These are phyloP conservation scores for Lipomyces kockii DNA, from an alignment of 805 yeast species.

Conservation along the genomic window DNA sequence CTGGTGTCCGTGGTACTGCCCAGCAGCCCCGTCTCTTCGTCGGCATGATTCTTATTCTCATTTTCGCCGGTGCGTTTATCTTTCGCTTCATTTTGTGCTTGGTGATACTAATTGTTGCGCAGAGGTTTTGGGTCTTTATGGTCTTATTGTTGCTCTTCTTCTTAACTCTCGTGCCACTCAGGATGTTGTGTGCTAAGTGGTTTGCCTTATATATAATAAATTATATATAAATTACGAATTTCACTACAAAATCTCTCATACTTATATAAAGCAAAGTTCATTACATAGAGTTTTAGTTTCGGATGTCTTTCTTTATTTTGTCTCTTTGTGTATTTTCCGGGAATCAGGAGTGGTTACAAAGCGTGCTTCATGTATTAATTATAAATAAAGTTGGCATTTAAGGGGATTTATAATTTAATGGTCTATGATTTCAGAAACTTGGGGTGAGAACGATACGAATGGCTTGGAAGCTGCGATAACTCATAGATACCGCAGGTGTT, in stretches of 20 bases:
- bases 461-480: neutral
- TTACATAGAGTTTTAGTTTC: constrained; percentile 26
- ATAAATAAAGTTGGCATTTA: constrained; percentile 34
- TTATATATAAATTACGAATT: constrained; percentile 10
- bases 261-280: constrained; percentile 8
- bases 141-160: constrained; percentile 95
- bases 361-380: constrained; percentile 30
- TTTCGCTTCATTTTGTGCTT: neutral
- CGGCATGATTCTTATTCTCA: constrained; percentile 84
- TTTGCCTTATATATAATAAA: constrained; percentile 12
- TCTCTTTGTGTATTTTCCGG: constrained; percentile 17
- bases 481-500: neutral
- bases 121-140: constrained; percentile 94
- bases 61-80: constrained; percentile 59
- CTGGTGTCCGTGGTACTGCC: constrained; percentile 86
- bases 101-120: neutral
- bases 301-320: constrained; percentile 11
- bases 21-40: constrained; percentile 87
- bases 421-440: neutral
- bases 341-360: constrained; percentile 30
- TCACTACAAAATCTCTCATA: constrained; percentile 11
- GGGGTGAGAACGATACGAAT: neutral
- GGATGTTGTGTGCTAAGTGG: constrained; percentile 36
- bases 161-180: constrained; percentile 93
- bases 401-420: constrained; percentile 20